Base-by-base conservation (phyloP, 331 rosid genomes). In the Malus hybrid region DNA sequence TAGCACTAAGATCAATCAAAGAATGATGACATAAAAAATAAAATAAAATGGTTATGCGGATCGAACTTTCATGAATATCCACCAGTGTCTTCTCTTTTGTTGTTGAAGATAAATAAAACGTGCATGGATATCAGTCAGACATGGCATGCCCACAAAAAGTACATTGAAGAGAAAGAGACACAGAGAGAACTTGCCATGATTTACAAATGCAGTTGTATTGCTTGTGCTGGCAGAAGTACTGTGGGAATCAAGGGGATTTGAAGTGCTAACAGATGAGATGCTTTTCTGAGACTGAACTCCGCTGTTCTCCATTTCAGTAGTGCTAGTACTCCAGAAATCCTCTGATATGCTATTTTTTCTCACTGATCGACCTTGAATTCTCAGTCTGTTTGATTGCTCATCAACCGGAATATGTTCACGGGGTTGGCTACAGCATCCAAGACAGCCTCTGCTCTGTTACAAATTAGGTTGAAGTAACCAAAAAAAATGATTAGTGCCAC, bases 361-460 rank as follows among this genome's bases (percentile, higher is more conserved):
- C 72, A 13, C 85, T 39, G 81, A 66, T 71, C 27, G 84, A 34
- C 80, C 87, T 77, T 85, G 85, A 79, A 64, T 79, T 80, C 73
- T 80, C 73, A 55, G 86, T 76, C 85, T 83, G 57, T 76, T 83
- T n/a, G 87, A 85, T 24, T 82, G 80, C 7, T 83, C 90, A 71
- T 85, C 88, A 76, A 81, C 88, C 3, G 85, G 65, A 57, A 20
- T 71, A 76, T 10, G 76, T 31, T 61, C 56, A 20, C 76, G 70
- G 67, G 89, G 86, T 60, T 83, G 73, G 70, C 80, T 63, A 83
- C 80, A 79, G 86, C 88, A 81, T 84, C 97, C 97, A 79, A 86
- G 80, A 82, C 97, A 88, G 85, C 99, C 89, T 85, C 99, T 94
- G 97, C 75, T 86, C 99, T 92, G 96, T 91, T 90, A 66, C 88